Conservation (phyloP, 1,139 yeast species). For the Zygotorulaspora mrakii region DNA sequence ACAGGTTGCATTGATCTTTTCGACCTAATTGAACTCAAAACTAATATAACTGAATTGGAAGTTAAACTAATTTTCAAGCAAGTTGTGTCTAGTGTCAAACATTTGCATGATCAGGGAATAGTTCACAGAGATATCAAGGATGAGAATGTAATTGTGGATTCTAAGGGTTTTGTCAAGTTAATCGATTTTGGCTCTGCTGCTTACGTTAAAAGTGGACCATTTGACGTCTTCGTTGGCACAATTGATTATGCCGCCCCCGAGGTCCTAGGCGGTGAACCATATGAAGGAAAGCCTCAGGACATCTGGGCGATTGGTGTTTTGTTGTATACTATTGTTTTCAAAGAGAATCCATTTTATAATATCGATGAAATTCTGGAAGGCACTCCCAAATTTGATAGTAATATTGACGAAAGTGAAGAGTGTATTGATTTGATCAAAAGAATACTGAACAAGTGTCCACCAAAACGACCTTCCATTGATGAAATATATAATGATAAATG, state of each 20-base stretch:
- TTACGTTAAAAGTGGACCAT: conserved; percentile 83
- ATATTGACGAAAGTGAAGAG: conserved; percentile 47
- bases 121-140: conserved; percentile 95
- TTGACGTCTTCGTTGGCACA: conserved; percentile 95
- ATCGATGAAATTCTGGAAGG: conserved; percentile 95
- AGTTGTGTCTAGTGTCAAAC: conserved; percentile 70
- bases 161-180: conserved; percentile 67
- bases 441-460: conserved; percentile 63
- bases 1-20: conserved; percentile 85
- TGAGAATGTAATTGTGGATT: conserved; percentile 87
- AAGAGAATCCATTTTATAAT: conserved; percentile 92
- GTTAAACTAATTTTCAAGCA: conserved; percentile 76
- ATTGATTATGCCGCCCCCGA: conserved; percentile 97
- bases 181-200: conserved; percentile 97
- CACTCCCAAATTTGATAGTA: conserved; percentile 63
- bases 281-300: conserved; percentile 91
- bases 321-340: conserved; percentile 82
- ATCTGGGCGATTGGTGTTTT: conserved; percentile 95
- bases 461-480: conserved; percentile 65
- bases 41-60: conserved; percentile 73
- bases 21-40: conserved; percentile 81
- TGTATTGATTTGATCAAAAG: conserved; percentile 56
- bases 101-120: conserved; percentile 79
- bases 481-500: conserved; percentile 67
- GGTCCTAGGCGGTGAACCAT: conserved; percentile 80